Conservation (phyloP, 768 basidiomycete genomes). For the Mycena haematopus region DNA sequence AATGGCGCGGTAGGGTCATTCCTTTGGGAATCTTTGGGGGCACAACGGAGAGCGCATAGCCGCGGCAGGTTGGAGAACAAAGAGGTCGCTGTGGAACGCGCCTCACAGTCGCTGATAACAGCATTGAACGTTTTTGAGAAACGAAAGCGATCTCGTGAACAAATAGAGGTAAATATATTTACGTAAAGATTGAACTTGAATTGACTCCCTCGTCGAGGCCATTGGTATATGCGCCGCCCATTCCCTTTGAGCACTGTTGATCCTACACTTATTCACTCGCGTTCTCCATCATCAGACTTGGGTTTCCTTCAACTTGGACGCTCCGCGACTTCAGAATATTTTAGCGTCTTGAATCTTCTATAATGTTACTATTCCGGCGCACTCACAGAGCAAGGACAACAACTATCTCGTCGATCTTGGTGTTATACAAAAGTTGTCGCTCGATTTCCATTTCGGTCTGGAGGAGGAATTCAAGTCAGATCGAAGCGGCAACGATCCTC, state of each 20-base stretch:
- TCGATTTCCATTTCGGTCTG: constrained; percentile 10
- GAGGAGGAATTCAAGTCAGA: background rate
- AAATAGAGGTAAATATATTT: background rate
- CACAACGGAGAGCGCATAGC: constrained; percentile 64
- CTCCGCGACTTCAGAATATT: background rate
- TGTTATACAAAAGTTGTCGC: constrained; percentile 3
- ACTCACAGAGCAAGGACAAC: constrained; percentile 1
- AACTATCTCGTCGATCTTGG: constrained; percentile 5
- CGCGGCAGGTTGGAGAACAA: background rate
- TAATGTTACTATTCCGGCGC: background rate
- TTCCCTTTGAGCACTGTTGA: no score
- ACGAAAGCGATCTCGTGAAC: no score
- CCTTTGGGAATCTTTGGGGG: constrained; percentile 57
- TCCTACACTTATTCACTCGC: no score
- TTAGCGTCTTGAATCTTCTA: background rate
- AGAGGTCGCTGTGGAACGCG: constrained; percentile 10
- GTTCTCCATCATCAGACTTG: no score
- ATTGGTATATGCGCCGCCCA: background rate
- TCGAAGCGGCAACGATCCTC: background rate
- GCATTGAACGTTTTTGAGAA: constrained; percentile 3
- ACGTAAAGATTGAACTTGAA: background rate
- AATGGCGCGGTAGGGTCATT: constrained; percentile 68
- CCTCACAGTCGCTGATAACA: constrained; percentile 9
- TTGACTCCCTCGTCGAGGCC: no score
- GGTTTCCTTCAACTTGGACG: background rate